phyloP scores from a whole-genome alignment of 345 rosid genomes.

The Populus alba region DNA sequence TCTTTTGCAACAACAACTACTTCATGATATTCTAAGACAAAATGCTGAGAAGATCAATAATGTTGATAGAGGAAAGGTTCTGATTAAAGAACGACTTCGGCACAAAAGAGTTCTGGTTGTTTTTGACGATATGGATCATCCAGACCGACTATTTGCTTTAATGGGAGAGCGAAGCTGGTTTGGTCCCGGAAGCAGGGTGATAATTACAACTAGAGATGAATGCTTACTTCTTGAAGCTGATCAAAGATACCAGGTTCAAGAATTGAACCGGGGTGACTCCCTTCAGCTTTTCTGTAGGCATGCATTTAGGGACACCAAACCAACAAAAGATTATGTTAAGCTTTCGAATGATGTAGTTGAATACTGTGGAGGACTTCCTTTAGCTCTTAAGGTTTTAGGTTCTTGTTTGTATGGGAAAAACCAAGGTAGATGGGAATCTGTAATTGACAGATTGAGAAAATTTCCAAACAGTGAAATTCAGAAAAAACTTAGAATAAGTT shows the following conservation, averaged over 20 bases:
- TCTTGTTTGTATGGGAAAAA: background rate
- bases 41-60: too few relatives aligned
- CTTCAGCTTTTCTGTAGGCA: constrained; percentile 13
- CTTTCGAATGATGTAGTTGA: too few relatives aligned
- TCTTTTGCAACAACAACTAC: too few relatives aligned
- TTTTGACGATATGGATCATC: too few relatives aligned
- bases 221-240: background rate
- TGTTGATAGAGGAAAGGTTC: too few relatives aligned
- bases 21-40: too few relatives aligned
- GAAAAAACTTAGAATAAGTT: too few relatives aligned
- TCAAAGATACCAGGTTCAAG: background rate
- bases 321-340: too few relatives aligned
- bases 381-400: constrained; percentile 14
- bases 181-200: constrained; percentile 1
- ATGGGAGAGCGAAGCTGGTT: constrained; percentile 1
- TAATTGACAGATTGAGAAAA: background rate
- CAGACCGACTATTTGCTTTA: background rate
- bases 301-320: constrained; percentile 2
- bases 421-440: background rate
- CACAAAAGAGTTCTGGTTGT: too few relatives aligned
- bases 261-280: background rate
- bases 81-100: too few relatives aligned
- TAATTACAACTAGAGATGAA: constrained; percentile 7
- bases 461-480: too few relatives aligned
- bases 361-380: constrained; percentile 1